Conservation (phyloP, 495 filamentous ascomycete genomes). For the Rhypophila decipiens region DNA sequence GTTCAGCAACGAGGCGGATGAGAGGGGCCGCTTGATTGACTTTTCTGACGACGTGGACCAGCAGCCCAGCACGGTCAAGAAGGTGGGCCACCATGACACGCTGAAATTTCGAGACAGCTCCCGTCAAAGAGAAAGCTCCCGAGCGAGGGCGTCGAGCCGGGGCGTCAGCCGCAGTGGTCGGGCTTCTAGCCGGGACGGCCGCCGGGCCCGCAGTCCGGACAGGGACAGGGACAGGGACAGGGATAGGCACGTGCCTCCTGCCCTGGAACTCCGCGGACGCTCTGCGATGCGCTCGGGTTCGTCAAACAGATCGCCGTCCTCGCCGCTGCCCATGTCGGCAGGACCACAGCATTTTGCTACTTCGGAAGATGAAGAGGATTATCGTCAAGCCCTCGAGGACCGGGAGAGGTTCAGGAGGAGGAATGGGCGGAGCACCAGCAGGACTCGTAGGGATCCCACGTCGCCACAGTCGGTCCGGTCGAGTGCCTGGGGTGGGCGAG, state of each 20-base stretch:
- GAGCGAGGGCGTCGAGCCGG: conserved; percentile 25
- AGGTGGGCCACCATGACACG: conserved; percentile 31
- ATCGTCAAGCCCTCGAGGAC: conserved; percentile 54
- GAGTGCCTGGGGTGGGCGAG: conserved; percentile 7
- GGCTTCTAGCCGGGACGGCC: conserved; percentile 16
- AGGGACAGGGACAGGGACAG: too few species aligned
- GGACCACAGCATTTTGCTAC: conserved; percentile 33
- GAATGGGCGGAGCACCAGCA: conserved; percentile 52
- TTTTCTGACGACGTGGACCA: conserved; percentile 23
- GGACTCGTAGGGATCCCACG: conserved; percentile 24
- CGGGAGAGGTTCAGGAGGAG: conserved; percentile 55
- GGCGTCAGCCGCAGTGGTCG: conserved; percentile 36
- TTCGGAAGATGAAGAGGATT: conserved; percentile 54
- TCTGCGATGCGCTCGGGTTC: conserved; percentile 48
- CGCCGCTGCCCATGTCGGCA: conserved; percentile 63
- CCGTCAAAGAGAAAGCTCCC: conserved; percentile 12
- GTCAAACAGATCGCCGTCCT: conserved; percentile 67
- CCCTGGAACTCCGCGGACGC: conserved; percentile 49
- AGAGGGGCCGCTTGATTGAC: conserved; percentile 13
- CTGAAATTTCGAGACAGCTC: conserved; percentile 5
- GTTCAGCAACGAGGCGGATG: conserved; percentile 2
- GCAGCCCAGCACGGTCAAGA: conserved; percentile 38
- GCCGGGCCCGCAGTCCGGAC: conserved; percentile 38
- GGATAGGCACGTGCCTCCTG: conserved; percentile 37
- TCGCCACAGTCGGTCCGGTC: conserved; percentile 20